phyloP scores from a whole-genome alignment of 768 basidiomycete species.

The Ramaria sp. region DNA sequence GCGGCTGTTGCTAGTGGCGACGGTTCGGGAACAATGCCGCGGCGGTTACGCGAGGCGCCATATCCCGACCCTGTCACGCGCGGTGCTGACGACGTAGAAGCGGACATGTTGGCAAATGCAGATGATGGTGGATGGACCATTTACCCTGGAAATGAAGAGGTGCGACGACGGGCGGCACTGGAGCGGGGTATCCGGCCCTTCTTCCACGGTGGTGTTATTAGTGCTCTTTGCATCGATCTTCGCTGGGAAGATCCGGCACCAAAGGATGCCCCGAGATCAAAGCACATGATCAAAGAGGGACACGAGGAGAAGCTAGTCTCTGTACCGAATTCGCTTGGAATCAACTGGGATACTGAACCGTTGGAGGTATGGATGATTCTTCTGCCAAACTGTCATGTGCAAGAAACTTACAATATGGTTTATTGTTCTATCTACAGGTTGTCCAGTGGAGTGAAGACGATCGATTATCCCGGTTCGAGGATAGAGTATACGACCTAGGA shows the following conservation, averaged over 20 bases:
- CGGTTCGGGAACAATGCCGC: background rate
- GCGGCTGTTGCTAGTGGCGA: background rate
- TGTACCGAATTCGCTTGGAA: background rate
- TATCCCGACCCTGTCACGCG: conserved; percentile 1
- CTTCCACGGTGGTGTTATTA: conserved; percentile 16
- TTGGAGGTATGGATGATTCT: background rate
- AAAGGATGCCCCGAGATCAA: background rate
- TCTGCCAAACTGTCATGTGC: background rate
- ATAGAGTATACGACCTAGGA: conserved; percentile 9
- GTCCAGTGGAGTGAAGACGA: conserved; percentile 11
- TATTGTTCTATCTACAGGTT: background rate
- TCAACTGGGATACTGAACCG: background rate
- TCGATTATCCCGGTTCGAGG: conserved; percentile 9
- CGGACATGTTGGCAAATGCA: conserved; percentile 20
- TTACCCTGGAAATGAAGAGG: conserved; percentile 11
- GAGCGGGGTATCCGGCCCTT: conserved; percentile 16
- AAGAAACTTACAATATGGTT: background rate
- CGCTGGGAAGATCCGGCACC: conserved; percentile 12
- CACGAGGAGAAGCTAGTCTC: background rate
- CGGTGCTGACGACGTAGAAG: conserved; percentile 12
- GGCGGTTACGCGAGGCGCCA: background rate
- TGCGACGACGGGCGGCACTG: conserved; percentile 16
- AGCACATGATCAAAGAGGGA: background rate
- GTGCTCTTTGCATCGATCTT: conserved; percentile 15
- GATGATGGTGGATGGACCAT: conserved; percentile 18